phyloP scores from a whole-genome alignment of 2,329 filamentous ascomycete genomes.

The Clarireedia paspali region DNA sequence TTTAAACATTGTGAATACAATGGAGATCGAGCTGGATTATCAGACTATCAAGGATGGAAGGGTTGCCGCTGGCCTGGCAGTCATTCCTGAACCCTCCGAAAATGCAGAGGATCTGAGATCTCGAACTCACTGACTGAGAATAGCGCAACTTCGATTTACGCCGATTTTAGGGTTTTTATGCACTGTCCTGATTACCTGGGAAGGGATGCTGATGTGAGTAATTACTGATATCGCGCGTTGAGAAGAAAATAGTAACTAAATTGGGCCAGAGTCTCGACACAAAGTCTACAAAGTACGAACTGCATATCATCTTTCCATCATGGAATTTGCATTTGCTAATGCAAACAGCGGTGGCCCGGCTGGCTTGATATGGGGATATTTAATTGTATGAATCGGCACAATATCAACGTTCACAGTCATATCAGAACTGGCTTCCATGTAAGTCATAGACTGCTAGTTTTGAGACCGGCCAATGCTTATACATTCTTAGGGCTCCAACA shows the following conservation, averaged over 20 bases:
- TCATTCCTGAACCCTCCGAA: too few relatives aligned
- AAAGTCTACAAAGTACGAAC: not conserved
- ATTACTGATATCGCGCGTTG: not conserved
- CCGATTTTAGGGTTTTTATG: conserved; percentile 35
- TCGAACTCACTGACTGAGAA: not conserved
- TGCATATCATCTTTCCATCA: not conserved
- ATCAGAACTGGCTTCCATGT: conserved; percentile 21
- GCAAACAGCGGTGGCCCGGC: conserved; percentile 3
- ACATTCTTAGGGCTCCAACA: not conserved
- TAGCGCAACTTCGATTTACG: conserved; percentile 33
- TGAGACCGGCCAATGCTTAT: not conserved
- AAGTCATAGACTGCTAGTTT: not conserved
- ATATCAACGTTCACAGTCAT: conserved; percentile 13
- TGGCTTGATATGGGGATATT: conserved; percentile 33
- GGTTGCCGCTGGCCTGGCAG: too few relatives aligned
- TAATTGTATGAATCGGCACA: conserved; percentile 27
- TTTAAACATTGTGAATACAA: too few relatives aligned
- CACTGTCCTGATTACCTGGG: conserved; percentile 37
- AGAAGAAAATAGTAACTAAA: not conserved
- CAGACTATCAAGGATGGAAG: too few relatives aligned
- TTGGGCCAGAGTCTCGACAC: not conserved
- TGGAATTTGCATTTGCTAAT: not conserved
- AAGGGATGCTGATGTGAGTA: conserved; percentile 13
- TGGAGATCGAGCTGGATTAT: too few relatives aligned
- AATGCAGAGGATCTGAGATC: too few relatives aligned